A percentile compares a stretch with the other conserved stretches of the same genome.
phyloP scores from a whole-genome alignment of 495 filamentous ascomycete genomes.

The Hyaloscypha hepaticicola region DNA sequence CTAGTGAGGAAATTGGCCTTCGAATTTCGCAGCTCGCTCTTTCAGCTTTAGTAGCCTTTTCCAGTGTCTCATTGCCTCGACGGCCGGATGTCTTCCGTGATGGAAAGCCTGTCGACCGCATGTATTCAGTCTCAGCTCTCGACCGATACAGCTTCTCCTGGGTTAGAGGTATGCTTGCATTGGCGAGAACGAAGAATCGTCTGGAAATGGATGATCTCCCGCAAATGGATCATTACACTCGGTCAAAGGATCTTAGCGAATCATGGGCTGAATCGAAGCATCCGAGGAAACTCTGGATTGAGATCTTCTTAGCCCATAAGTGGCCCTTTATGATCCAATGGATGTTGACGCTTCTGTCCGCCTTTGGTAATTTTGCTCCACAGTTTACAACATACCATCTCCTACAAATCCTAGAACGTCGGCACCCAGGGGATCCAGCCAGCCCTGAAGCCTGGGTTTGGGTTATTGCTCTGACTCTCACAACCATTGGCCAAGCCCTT shows the following conservation, averaged over 20 bases:
- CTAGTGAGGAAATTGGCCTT: slow-evolving; percentile 28
- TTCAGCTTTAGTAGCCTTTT: slow-evolving; percentile 32
- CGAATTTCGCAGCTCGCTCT: slow-evolving; percentile 40
- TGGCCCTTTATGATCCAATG: slow-evolving; percentile 53
- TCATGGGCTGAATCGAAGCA: slow-evolving; percentile 50
- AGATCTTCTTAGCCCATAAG: slow-evolving; percentile 56
- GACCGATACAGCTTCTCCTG: slow-evolving; percentile 65
- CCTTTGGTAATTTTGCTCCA: slow-evolving; percentile 63
- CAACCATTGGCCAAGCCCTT: slow-evolving; percentile 55
- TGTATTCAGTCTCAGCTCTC: slow-evolving; percentile 59
- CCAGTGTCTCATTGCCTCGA: slow-evolving; percentile 56
- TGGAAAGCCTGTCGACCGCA: slow-evolving; percentile 60
- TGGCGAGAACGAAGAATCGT: slow-evolving; percentile 49
- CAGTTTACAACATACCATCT: slow-evolving; percentile 68
- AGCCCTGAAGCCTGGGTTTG: slow-evolving; percentile 61
- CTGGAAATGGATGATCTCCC: slow-evolving; percentile 63
- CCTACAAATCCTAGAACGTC: slow-evolving; percentile 59
- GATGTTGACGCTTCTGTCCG: slow-evolving; percentile 49
- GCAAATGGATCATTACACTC: slow-evolving; percentile 51
- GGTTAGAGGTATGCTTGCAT: slow-evolving; percentile 52
- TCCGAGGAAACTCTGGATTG: slow-evolving; percentile 59
- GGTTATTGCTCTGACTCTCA: slow-evolving; percentile 60
- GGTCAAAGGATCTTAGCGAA: slow-evolving; percentile 45
- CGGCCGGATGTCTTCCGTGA: slow-evolving; percentile 63
- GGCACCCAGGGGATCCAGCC: slow-evolving; percentile 39